Evolutionary conservation across 345 rosid genomes (phyloP).

Genomic region (Sonneratia caseolaris): DNA sequence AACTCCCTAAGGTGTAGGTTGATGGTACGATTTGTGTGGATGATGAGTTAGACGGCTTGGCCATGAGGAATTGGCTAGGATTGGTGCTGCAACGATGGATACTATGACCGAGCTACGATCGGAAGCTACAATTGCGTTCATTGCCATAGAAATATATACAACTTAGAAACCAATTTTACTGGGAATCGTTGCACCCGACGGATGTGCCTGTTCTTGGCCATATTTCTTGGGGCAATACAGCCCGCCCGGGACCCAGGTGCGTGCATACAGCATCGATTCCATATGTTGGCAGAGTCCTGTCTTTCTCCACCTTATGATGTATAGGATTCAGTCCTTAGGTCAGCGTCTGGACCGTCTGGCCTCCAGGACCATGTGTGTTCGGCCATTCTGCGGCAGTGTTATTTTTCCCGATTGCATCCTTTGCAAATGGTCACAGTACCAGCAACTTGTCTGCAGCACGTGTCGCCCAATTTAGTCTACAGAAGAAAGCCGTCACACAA

Average conservation of each 20-base stretch:
- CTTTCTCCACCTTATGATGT: constrained; percentile 89
- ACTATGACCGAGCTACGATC: no score
- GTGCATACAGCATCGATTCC: constrained; percentile 89
- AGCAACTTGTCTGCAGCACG: constrained; percentile 37
- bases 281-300: constrained; percentile 63
- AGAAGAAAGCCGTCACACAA: background rate
- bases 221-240: constrained; percentile 89
- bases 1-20: no score
- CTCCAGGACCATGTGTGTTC: constrained; percentile 75
- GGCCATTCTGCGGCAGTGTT: constrained; percentile 63
- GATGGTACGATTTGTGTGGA: no score
- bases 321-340: constrained; percentile 88
- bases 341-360: constrained; percentile 37
- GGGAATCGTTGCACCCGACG: constrained; percentile 98
- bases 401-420: constrained; percentile 85
- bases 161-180: no score
- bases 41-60: no score
- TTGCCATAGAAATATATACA: no score
- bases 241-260: constrained; percentile 43
- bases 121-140: no score
- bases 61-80: no score
- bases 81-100: no score
- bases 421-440: constrained; percentile 69
- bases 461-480: background rate
- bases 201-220: constrained; percentile 81